Conservation (phyloP, 2,329 filamentous ascomycete species). For the Thielaviopsis cerberus region DNA sequence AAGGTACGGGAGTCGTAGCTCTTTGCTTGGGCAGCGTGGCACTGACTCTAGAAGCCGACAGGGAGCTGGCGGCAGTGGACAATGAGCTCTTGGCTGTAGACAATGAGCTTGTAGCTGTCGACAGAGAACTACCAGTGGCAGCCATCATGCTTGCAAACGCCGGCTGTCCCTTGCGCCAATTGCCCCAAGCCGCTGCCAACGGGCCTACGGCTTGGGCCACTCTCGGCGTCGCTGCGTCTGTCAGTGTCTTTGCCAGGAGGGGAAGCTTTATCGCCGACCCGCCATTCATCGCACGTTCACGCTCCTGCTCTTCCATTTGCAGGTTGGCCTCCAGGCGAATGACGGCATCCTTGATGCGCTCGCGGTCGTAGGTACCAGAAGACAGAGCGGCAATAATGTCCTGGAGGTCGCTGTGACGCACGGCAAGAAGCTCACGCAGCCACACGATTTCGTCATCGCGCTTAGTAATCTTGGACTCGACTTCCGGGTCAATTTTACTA, state of each 20-base stretch:
- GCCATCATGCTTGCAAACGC: conserved; percentile 31
- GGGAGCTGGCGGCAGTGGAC: conserved; percentile 14
- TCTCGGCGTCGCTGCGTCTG: conserved; percentile 44
- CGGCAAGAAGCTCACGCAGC: conserved; percentile 81
- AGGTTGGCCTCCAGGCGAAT: conserved; percentile 87
- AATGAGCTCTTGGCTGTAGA: conserved; percentile 26
- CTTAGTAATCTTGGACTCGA: conserved; percentile 67
- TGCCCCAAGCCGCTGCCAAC: conserved; percentile 82
- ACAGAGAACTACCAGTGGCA: conserved; percentile 19
- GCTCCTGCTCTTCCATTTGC: conserved; percentile 95
- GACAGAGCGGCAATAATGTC: conserved; percentile 74
- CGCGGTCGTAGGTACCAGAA: conserved; percentile 51
- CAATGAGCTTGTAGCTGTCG: conserved; percentile 22
- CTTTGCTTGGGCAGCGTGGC: not conserved
- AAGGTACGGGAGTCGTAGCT: not conserved
- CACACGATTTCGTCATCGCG: conserved; percentile 86
- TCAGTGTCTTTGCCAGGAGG: conserved; percentile 49
- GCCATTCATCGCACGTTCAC: conserved; percentile 62
- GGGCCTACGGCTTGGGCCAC: conserved; percentile 66
- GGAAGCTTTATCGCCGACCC: conserved; percentile 49
- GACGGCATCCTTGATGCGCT: conserved; percentile 69
- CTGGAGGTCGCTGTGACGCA: conserved; percentile 76
- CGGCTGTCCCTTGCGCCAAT: conserved; percentile 58
- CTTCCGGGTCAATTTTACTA: conserved; percentile 52
- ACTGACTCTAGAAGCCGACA: not conserved